phyloP scores from a whole-genome alignment of 306 rosid genomes.

The Ammopiptanthus mongolicus region DNA sequence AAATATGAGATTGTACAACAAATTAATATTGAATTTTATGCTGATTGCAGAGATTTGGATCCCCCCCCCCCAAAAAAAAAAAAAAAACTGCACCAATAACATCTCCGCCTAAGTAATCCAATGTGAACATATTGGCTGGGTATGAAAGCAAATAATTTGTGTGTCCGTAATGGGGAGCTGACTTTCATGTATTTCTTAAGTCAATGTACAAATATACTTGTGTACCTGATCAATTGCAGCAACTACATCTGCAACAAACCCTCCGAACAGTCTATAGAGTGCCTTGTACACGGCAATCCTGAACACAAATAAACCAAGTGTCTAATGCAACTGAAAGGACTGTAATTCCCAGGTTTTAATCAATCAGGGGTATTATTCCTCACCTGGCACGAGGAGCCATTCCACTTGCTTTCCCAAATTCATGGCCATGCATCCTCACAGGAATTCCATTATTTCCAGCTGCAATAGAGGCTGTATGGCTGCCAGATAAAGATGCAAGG shows the following conservation, averaged over 20 bases:
- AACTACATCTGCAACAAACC: conserved; percentile 93
- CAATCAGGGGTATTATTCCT: conserved; percentile 29
- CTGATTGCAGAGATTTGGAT: neutral
- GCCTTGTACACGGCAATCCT: conserved; percentile 99
- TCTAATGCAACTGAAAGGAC: conserved; percentile 16
- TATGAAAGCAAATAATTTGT: neutral
- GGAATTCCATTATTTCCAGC: conserved; percentile 99
- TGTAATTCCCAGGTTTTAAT: conserved; percentile 12
- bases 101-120: neutral
- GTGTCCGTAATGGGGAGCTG: neutral
- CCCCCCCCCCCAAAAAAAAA: neutral
- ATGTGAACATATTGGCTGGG: neutral
- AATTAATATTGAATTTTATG: neutral
- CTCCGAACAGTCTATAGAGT: conserved; percentile 93
- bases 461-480: conserved; percentile 98
- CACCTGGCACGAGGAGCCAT: conserved; percentile 99
- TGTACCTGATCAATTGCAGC: conserved; percentile 98
- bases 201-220: conserved; percentile 3
- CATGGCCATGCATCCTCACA: conserved; percentile 91
- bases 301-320: conserved; percentile 28
- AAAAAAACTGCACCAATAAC: neutral
- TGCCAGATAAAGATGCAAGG: conserved; percentile 32
- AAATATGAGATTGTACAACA: neutral
- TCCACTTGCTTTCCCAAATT: conserved; percentile 98
- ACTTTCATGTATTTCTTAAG: neutral